Conservation (phyloP, 768 basidiomycete genomes). For the Pleurotus sapidus region DNA sequence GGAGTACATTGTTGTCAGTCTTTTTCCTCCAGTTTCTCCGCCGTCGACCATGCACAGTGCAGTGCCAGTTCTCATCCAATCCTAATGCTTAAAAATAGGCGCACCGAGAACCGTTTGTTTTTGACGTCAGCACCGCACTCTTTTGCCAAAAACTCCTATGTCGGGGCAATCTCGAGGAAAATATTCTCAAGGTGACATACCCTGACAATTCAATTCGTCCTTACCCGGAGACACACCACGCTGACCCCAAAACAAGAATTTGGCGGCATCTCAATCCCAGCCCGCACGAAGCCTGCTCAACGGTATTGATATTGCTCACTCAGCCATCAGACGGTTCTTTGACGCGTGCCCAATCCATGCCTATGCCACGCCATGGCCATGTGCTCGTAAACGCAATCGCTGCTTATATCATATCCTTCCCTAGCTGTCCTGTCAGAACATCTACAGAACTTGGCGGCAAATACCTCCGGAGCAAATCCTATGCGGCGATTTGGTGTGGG, state of each 20-base stretch:
- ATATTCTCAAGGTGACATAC: background rate
- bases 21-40: background rate
- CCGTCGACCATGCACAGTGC: background rate
- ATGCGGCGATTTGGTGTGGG: conserved; percentile 6
- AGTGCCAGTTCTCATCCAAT: too few species aligned
- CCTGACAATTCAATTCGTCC: conserved; percentile 1
- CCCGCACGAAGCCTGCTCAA: background rate
- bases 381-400: background rate
- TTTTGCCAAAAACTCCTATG: background rate
- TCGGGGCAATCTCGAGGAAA: conserved; percentile 8
- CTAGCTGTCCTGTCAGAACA: background rate
- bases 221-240: background rate
- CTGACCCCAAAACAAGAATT: too few species aligned
- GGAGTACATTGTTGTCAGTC: too few species aligned
- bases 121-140: conserved; percentile 1
- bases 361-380: conserved; percentile 6
- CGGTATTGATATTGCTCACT: background rate
- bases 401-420: background rate
- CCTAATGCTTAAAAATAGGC: background rate
- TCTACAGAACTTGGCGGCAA: background rate
- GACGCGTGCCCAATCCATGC: background rate
- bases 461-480: background rate
- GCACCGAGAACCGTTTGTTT: background rate
- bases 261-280: too few species aligned
- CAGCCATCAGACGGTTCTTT: background rate